Conservation (phyloP, 169 alveolate genomes). For the Perkinsus marinus region DNA sequence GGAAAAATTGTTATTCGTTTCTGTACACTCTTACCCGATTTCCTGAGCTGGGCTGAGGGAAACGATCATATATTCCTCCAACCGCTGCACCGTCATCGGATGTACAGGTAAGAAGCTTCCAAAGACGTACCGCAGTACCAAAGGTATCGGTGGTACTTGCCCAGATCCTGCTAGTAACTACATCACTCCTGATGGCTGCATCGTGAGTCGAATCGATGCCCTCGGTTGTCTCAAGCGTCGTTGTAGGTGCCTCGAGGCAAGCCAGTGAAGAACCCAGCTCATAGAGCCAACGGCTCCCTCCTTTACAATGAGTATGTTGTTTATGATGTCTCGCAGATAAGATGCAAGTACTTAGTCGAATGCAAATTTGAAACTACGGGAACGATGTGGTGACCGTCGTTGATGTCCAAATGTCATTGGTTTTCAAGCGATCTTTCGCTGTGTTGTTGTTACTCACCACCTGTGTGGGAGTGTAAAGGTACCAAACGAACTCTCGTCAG, state of each 20-base stretch:
- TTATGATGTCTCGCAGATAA: slow-evolving; percentile 27
- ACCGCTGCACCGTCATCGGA: neutral
- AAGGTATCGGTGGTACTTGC: neutral
- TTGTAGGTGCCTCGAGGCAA: neutral
- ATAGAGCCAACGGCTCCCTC: slow-evolving; percentile 30
- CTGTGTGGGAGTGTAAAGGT: too few species aligned
- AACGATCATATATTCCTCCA: too few species aligned
- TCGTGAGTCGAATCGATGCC: neutral
- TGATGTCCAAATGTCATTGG: too few species aligned
- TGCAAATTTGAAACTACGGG: neutral
- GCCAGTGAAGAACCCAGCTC: neutral
- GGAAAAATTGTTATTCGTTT: too few species aligned
- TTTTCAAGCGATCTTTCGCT: too few species aligned
- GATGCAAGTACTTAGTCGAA: neutral
- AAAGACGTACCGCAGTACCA: neutral
- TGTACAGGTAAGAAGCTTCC: neutral
- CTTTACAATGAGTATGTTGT: slow-evolving; percentile 57
- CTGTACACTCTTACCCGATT: too few species aligned
- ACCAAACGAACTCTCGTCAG: too few species aligned
- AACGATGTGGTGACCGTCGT: neutral
- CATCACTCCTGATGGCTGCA: neutral
- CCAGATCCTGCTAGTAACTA: neutral
- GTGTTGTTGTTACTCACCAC: too few species aligned
- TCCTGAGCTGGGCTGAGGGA: too few species aligned
- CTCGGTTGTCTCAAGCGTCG: neutral